These are phyloP conservation scores for Saturnispora diversa DNA, from an alignment of 805 yeast species.

Conservation along the genomic window DNA sequence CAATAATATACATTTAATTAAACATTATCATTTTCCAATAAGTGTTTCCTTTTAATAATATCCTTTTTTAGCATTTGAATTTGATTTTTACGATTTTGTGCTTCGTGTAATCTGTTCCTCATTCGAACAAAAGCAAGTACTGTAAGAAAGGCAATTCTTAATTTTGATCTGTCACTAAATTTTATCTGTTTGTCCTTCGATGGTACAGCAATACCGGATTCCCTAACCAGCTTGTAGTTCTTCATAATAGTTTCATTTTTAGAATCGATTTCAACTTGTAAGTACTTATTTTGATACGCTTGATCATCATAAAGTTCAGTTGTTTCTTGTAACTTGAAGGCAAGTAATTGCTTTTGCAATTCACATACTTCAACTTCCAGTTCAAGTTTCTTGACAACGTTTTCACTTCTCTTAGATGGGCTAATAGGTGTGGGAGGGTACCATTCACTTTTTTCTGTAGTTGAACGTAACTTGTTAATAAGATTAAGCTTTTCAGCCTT, in stretches of 20 bases:
- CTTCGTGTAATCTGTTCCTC: conserved; percentile 27
- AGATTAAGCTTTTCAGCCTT: conserved; percentile 7
- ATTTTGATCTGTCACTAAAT: conserved; percentile 6
- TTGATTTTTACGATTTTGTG: conserved; percentile 14
- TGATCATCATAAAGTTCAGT: conserved; percentile 31
- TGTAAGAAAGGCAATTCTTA: conserved; percentile 22
- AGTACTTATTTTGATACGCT: conserved; percentile 29
- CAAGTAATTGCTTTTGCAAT: conserved; percentile 38
- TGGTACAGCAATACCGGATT: conserved; percentile 13
- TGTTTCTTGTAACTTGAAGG: conserved; percentile 40
- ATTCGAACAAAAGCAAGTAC: conserved; percentile 34
- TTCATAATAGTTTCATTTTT: conserved; percentile 10
- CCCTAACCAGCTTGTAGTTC: conserved; percentile 19
- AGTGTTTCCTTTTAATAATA: conserved; percentile 10
- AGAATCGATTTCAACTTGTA: conserved; percentile 22
- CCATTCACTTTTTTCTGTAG: conserved; percentile 20
- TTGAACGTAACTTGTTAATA: conserved; percentile 1
- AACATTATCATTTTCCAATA: not conserved
- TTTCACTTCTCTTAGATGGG: conserved; percentile 14
- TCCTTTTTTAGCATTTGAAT: conserved; percentile 17
- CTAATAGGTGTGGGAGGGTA: conserved; percentile 22
- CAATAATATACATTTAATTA: too few relatives aligned
- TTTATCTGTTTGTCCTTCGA: conserved; percentile 1
- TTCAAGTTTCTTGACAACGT: not conserved
- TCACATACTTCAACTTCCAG: conserved; percentile 24